Percentiles rank a stretch among this genome's conserved stretches.
These are phyloP conservation scores for Phanerochaete sordida DNA, from an alignment of 768 basidiomycete species.

Conservation along the genomic window DNA sequence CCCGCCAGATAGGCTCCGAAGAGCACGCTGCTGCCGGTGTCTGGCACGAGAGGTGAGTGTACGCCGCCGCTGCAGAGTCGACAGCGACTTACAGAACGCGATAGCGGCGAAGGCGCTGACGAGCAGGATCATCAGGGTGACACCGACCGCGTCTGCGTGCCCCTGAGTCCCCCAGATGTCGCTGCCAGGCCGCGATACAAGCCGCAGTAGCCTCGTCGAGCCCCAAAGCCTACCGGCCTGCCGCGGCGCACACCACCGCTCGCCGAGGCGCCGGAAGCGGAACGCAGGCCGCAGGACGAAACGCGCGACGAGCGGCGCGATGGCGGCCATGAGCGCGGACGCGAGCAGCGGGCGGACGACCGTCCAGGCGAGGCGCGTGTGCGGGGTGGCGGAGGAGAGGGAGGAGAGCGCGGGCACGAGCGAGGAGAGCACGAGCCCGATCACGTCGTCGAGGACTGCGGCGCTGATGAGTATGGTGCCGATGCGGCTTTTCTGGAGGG, in stretches of 20 bases:
- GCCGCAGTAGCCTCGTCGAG: not conserved
- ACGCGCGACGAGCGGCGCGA: slow-evolving; percentile 33
- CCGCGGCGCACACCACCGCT: slow-evolving; percentile 20
- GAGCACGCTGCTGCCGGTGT: slow-evolving; percentile 52
- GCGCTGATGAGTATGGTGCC: slow-evolving; percentile 59
- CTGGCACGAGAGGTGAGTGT: slow-evolving; percentile 1
- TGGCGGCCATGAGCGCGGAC: slow-evolving; percentile 46
- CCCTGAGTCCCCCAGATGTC: slow-evolving; percentile 18
- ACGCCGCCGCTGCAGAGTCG: not conserved
- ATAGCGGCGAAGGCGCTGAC: slow-evolving; percentile 46
- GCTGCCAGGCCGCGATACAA: not conserved
- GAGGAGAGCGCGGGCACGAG: slow-evolving; percentile 42
- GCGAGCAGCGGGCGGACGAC: slow-evolving; percentile 55
- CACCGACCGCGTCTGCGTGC: slow-evolving; percentile 19
- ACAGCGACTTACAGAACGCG: slow-evolving; percentile 33
- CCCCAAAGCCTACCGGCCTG: slow-evolving; percentile 14
- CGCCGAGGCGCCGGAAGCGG: slow-evolving; percentile 15
- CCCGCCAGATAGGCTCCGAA: slow-evolving; percentile 64
- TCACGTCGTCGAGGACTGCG: slow-evolving; percentile 63
- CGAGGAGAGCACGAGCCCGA: slow-evolving; percentile 56
- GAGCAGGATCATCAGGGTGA: slow-evolving; percentile 32
- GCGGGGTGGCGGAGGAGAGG: slow-evolving; percentile 18
- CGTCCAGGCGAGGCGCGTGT: slow-evolving; percentile 28
- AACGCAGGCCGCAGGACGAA: slow-evolving; percentile 19
- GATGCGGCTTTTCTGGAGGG: slow-evolving; percentile 42